Percentiles rank a stretch among this genome's conserved stretches.
These are phyloP conservation scores for Malbranchea zuffiana DNA, from an alignment of 2,329 filamentous ascomycete species.

Conservation along the genomic window DNA sequence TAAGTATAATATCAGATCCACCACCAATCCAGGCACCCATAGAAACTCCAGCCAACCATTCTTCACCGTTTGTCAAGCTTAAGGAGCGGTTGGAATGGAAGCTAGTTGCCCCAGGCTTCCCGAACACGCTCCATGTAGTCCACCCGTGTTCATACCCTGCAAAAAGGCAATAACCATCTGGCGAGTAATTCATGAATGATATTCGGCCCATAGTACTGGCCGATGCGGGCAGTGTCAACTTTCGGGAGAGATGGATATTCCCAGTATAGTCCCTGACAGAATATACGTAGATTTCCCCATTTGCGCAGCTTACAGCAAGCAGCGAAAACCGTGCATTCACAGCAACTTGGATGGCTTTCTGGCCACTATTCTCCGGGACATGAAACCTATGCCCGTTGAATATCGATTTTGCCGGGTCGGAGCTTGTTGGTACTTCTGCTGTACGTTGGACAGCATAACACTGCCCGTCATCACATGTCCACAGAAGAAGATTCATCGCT, in stretches of 20 bases:
- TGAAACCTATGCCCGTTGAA: slow-evolving; percentile 93
- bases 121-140: slow-evolving; percentile 96
- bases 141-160: slow-evolving; percentile 86
- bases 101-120: slow-evolving; percentile 75
- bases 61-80: slow-evolving; percentile 58
- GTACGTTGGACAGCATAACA: slow-evolving; percentile 81
- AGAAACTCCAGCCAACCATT: slow-evolving; percentile 69
- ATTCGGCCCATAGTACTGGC: slow-evolving; percentile 56
- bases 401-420: slow-evolving; percentile 49
- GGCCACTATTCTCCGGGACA: slow-evolving; percentile 48
- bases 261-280: slow-evolving; percentile 86
- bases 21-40: slow-evolving; percentile 79
- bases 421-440: slow-evolving; percentile 31
- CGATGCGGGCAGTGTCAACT: slow-evolving; percentile 59
- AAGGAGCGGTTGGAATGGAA: slow-evolving; percentile 60
- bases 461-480: slow-evolving; percentile 79
- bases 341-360: slow-evolving; percentile 60
- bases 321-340: slow-evolving; percentile 94
- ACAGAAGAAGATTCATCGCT: slow-evolving; percentile 90
- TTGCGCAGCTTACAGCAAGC: slow-evolving; percentile 71
- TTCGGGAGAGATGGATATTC: slow-evolving; percentile 80
- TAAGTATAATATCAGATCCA: slow-evolving; percentile 73
- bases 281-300: slow-evolving; percentile 78
- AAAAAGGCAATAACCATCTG: slow-evolving; percentile 92
- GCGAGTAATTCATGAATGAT: slow-evolving; percentile 72